phyloP scores from a whole-genome alignment of 1,139 yeast genomes.

The Geotrichum cucujoidarum region DNA sequence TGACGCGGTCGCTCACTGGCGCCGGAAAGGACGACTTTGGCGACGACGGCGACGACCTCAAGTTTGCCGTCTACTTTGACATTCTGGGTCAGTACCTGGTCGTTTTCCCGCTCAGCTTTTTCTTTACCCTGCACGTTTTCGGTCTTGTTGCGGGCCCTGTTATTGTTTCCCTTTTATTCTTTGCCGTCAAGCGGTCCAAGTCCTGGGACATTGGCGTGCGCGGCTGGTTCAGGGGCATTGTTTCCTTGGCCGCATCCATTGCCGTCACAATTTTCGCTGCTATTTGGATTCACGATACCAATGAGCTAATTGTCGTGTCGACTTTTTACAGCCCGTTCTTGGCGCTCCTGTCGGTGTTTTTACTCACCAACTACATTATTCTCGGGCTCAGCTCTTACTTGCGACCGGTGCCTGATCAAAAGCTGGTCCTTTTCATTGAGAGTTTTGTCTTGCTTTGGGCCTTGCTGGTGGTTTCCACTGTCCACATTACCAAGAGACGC shows the following conservation, averaged over 20 bases:
- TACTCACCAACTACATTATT: constrained; percentile 52
- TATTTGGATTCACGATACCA: constrained; percentile 39
- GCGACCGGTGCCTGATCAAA: constrained; percentile 66
- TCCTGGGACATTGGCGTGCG: constrained; percentile 45
- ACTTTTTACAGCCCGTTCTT: constrained; percentile 49
- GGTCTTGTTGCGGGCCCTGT: constrained; percentile 55
- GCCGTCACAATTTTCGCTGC: constrained; percentile 40
- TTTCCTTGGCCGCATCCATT: constrained; percentile 47
- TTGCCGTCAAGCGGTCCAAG: constrained; percentile 44
- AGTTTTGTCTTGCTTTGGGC: constrained; percentile 56
- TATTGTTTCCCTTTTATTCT: constrained; percentile 45
- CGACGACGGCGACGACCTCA: constrained; percentile 23
- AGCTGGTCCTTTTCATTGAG: constrained; percentile 60
- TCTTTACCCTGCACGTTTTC: constrained; percentile 47
- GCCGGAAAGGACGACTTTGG: constrained; percentile 40
- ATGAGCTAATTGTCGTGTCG: constrained; percentile 59
- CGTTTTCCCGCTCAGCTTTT: constrained; percentile 46
- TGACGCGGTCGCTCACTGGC: constrained; percentile 43
- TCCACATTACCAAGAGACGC: constrained; percentile 43
- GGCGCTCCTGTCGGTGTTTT: constrained; percentile 43
- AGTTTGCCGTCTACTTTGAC: constrained; percentile 57
- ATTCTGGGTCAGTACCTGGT: constrained; percentile 54
- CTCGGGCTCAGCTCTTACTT: constrained; percentile 49
- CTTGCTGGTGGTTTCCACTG: constrained; percentile 47
- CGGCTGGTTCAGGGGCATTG: constrained; percentile 54